A percentile compares a stretch with the other conserved stretches of the same genome.
Conservation (phyloP, 2,329 filamentous ascomycete genomes). For the Microcyclospora tardicrescens region DNA sequence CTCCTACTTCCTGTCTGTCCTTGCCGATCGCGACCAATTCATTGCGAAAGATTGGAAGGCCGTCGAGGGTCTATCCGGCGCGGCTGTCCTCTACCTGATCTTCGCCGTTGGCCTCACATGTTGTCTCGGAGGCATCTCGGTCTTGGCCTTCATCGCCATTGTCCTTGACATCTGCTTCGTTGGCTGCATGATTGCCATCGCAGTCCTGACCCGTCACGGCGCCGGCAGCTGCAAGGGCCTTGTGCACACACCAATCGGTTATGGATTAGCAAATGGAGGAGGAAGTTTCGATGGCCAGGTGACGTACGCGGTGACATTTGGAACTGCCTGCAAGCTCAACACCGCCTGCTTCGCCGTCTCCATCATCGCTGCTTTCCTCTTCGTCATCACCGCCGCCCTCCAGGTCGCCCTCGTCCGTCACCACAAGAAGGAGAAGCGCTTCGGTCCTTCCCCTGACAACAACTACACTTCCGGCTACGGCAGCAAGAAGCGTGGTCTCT, state of each 20-base stretch:
- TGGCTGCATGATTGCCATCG: conserved; percentile 69
- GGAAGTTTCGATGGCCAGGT: conserved; percentile 32
- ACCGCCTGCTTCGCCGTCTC: conserved; percentile 65
- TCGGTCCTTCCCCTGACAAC: conserved; percentile 52
- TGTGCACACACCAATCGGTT: conserved; percentile 57
- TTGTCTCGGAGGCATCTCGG: conserved; percentile 60
- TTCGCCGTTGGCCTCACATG: conserved; percentile 62
- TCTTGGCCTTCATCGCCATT: conserved; percentile 62
- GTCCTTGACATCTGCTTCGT: conserved; percentile 65
- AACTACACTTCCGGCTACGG: conserved; percentile 53
- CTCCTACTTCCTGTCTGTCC: conserved; percentile 63
- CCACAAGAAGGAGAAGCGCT: conserved; percentile 62
- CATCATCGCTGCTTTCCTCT: conserved; percentile 67
- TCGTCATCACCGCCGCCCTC: conserved; percentile 56
- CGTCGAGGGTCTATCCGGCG: conserved; percentile 55
- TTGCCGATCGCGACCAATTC: conserved; percentile 46
- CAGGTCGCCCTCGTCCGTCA: conserved; percentile 57
- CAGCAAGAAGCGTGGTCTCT: conserved; percentile 23
- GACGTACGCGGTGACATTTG: conserved; percentile 34
- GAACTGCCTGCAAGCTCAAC: conserved; percentile 62
- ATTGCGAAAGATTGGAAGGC: conserved; percentile 52
- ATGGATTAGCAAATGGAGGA: conserved; percentile 40
- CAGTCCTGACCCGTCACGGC: conserved; percentile 58
- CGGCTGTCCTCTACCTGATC: conserved; percentile 60
- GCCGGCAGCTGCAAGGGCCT: conserved; percentile 50